A percentile compares a stretch with the other conserved stretches of the same genome.
These are phyloP conservation scores for Chaetoscypha palmicola DNA, from an alignment of 2,329 filamentous ascomycete genomes.

Conservation along the genomic window DNA sequence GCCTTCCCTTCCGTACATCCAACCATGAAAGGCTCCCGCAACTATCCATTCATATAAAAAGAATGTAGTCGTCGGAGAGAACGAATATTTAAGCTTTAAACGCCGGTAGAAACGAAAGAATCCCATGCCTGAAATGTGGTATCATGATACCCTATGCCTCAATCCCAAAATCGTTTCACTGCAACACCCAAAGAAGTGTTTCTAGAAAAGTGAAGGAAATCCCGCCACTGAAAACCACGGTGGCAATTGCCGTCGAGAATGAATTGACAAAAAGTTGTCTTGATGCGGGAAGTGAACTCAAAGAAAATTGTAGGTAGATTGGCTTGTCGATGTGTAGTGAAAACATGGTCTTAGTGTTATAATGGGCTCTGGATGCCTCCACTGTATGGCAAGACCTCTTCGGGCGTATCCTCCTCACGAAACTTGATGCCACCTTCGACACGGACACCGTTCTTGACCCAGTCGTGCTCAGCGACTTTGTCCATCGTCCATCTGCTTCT, in stretches of 20 bases:
- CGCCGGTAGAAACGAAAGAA: no score
- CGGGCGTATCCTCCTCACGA: slow-evolving; percentile 41
- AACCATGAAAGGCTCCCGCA: no score
- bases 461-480: slow-evolving; percentile 64
- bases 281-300: neutral
- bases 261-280: neutral
- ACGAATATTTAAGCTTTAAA: no score
- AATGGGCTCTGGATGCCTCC: slow-evolving; percentile 9
- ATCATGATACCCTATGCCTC: neutral
- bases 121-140: neutral
- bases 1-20: no score
- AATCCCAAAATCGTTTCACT: neutral
- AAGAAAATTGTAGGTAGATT: neutral
- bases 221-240: neutral
- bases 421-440: slow-evolving; percentile 57
- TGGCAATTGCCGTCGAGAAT: neutral
- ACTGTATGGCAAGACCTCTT: slow-evolving; percentile 17
- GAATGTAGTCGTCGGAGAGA: no score
- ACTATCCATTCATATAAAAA: no score
- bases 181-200: no score
- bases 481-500: slow-evolving; percentile 70
- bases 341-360: slow-evolving; percentile 10
- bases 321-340: no score
- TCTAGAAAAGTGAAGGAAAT: neutral
- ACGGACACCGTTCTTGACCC: slow-evolving; percentile 68